phyloP scores from a whole-genome alignment of 306 rosid species.

The Malus asiatica region DNA sequence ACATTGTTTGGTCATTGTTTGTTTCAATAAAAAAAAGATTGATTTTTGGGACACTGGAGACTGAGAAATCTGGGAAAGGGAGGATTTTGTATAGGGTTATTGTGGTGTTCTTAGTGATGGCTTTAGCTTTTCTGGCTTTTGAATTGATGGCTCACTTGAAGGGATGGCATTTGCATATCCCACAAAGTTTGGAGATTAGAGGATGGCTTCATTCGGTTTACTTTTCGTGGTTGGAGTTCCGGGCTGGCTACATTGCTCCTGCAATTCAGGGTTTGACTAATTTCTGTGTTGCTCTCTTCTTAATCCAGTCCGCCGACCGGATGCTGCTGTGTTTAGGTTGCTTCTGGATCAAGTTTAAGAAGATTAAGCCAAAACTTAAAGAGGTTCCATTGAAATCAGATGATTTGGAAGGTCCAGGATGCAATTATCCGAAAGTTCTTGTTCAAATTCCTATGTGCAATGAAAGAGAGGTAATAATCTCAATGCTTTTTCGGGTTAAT shows the following conservation, averaged over 20 bases:
- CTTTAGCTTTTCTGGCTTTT: slow-evolving; percentile 45
- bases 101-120: slow-evolving; percentile 36
- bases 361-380: slow-evolving; percentile 45
- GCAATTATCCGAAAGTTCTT: slow-evolving; percentile 53
- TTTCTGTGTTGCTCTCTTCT: slow-evolving; percentile 52
- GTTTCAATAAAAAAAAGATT: slow-evolving; percentile 35
- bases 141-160: slow-evolving; percentile 61
- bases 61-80: slow-evolving; percentile 39
- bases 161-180: slow-evolving; percentile 60
- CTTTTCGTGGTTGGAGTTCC: slow-evolving; percentile 49
- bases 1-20: slow-evolving; percentile 31
- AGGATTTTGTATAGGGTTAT: slow-evolving; percentile 38
- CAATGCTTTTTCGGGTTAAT: neutral
- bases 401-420: slow-evolving; percentile 42
- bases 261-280: slow-evolving; percentile 44
- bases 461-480: slow-evolving; percentile 57
- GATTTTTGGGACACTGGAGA: slow-evolving; percentile 35
- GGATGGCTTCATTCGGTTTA: slow-evolving; percentile 49
- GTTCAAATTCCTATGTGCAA: slow-evolving; percentile 85
- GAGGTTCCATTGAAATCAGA: slow-evolving; percentile 17
- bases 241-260: slow-evolving; percentile 58
- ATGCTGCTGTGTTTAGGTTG: slow-evolving; percentile 64
- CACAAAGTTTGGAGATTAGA: slow-evolving; percentile 41
- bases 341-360: slow-evolving; percentile 66
- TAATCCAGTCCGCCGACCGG: slow-evolving; percentile 58